phyloP scores from a whole-genome alignment of 169 alveolate species.

The Perkinsus marinus region DNA sequence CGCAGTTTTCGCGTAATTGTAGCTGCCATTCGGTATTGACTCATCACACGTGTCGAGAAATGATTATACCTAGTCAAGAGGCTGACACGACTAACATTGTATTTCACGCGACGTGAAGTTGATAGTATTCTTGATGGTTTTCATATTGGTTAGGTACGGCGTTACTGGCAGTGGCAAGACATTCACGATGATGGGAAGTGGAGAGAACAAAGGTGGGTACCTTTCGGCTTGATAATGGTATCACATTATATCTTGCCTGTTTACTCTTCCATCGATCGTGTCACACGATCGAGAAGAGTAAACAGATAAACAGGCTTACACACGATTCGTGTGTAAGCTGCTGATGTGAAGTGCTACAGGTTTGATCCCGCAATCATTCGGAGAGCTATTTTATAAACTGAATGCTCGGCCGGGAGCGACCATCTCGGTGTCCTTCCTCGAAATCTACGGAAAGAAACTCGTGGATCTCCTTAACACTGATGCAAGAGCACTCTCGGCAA shows the following conservation, averaged over 20 bases:
- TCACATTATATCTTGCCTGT: no score
- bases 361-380: not conserved
- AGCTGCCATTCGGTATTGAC: not conserved
- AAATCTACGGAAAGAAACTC: not conserved
- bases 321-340: no score
- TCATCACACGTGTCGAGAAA: no score
- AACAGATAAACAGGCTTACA: no score
- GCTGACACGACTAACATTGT: no score
- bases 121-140: no score
- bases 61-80: no score
- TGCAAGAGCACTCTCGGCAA: not conserved
- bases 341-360: not conserved
- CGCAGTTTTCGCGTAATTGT: conserved; percentile 63
- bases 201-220: not conserved
- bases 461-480: not conserved
- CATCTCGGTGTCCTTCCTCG: not conserved
- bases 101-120: no score
- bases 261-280: no score
- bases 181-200: not conserved
- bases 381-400: not conserved
- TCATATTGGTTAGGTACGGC: not conserved
- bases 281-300: no score
- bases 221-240: no score
- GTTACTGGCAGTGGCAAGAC: not conserved
- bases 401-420: not conserved